Evolutionary conservation across 2,329 filamentous ascomycete species (phyloP).

Genomic region (Epichloe sibirici): DNA sequence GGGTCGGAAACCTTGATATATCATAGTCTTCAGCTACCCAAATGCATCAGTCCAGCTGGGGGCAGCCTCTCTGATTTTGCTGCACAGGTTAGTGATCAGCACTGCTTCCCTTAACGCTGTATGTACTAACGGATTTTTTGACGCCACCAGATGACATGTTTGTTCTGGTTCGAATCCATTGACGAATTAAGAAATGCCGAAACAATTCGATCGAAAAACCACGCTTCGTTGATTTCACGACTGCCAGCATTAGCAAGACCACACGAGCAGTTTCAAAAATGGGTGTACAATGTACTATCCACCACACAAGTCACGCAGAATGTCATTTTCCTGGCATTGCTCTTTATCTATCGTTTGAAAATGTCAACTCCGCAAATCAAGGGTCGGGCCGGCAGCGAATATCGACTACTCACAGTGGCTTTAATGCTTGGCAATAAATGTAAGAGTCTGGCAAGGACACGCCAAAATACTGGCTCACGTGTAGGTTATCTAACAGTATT

Average conservation of each 20-base stretch:
- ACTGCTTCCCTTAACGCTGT: neutral
- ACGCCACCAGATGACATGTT: conserved; percentile 63
- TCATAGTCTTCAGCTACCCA: conserved; percentile 58
- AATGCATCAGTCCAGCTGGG: conserved; percentile 61
- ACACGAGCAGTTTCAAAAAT: conserved; percentile 74
- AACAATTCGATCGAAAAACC: conserved; percentile 34
- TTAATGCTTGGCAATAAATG: conserved; percentile 98
- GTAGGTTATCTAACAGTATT: neutral
- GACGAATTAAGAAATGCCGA: conserved; percentile 67
- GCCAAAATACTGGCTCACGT: neutral
- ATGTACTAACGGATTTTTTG: neutral
- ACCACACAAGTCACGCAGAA: conserved; percentile 96
- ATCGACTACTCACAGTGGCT: conserved; percentile 81
- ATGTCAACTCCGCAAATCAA: conserved; percentile 79
- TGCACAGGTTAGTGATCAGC: conserved; percentile 49
- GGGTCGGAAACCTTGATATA: conserved; percentile 36
- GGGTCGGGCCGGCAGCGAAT: conserved; percentile 88
- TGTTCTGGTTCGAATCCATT: conserved; percentile 94
- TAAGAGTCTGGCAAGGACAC: conserved; percentile 31
- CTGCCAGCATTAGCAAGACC: conserved; percentile 65
- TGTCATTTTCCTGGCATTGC: conserved; percentile 75
- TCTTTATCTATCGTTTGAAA: conserved; percentile 91
- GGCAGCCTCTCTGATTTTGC: conserved; percentile 74
- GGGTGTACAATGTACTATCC: conserved; percentile 80
- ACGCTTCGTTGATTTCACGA: conserved; percentile 30